Base-by-base conservation (phyloP, 192 early-diverging fungal genomes). In the Gonapodya prolifera region DNA sequence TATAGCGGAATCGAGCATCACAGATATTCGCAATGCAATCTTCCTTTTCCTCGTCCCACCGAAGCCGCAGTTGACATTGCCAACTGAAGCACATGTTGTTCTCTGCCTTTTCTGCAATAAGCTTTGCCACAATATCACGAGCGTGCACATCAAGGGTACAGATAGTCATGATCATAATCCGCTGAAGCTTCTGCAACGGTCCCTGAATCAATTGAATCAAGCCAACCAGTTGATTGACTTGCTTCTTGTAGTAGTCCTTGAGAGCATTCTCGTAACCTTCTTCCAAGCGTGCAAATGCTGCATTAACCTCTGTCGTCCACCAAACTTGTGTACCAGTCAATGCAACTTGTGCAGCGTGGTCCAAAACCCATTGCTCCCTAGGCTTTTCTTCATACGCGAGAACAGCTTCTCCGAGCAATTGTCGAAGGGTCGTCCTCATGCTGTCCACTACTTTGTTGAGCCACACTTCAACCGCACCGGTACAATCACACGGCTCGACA, bases 271-370 rank as follows among this genome's bases (percentile, higher is more conserved):
- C 89, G 78, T 90, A 90, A 8, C 89, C 89, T 75, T 90, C 89
- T 80, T 90, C 89, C 13, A 90, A 77, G 0, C 89, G 78, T 30
- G 83, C 77, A 78, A 90, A 90, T 0, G 89, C 86, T 0, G 80
- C 88, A 79, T 90, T 90, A 29, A 90, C 89, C 83, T 90, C 89
- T 1, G 89, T 90, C 8, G 88, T 89, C 89, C 89, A 90, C 89
- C 89, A 90, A 75, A 90, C 88, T 77, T 89, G 87, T 34, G 84
- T 85, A 34, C 88, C 89, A 30, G 89, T 87, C 30, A 90, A 78
- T 1, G 86, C 86, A 69, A 90, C 87, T 74, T 90, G 89, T 17
- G 89, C 89, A 0, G 89, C 88, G 75, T 87, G 81, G 79, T 90
- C 89, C 78, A 90, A 90, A 35, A 90, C 88, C 89, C 89, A 90